Conservation (phyloP, 2,329 filamentous ascomycete genomes). For the Penicillium palitans region DNA sequence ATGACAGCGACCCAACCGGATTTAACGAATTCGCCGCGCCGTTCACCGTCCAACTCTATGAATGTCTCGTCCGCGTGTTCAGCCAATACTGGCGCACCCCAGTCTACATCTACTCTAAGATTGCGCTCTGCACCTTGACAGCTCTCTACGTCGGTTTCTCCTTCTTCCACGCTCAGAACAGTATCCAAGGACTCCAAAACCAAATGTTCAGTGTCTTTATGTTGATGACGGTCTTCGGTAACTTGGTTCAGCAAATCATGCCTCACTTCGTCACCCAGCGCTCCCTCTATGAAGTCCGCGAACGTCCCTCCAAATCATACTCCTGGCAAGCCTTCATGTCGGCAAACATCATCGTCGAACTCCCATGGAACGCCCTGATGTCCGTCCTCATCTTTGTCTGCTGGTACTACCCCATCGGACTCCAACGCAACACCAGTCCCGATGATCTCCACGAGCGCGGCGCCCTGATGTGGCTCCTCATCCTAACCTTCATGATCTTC, state of each 20-base stretch:
- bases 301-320: constrained; percentile 68
- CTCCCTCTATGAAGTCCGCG: constrained; percentile 60
- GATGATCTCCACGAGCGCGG: constrained; percentile 54
- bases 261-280: constrained; percentile 61
- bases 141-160: constrained; percentile 81
- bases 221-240: constrained; percentile 75
- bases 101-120: constrained; percentile 84
- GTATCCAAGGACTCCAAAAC: constrained; percentile 79
- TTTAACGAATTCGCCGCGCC: constrained; percentile 81
- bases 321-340: constrained; percentile 73
- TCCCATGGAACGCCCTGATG: constrained; percentile 65
- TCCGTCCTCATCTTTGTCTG: constrained; percentile 63
- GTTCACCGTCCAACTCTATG: constrained; percentile 65
- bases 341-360: constrained; percentile 69
- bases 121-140: constrained; percentile 63
- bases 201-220: constrained; percentile 92
- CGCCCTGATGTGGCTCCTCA: constrained; percentile 65
- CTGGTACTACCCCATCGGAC: constrained; percentile 67
- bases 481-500: constrained; percentile 68
- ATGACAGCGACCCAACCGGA: constrained; percentile 50
- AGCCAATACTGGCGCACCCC: constrained; percentile 91
- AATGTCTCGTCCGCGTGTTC: constrained; percentile 74
- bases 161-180: constrained; percentile 73
- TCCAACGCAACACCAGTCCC: constrained; percentile 45
- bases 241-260: constrained; percentile 55